phyloP scores from a whole-genome alignment of 169 alveolate species.

The Plasmodium gallinaceum region DNA sequence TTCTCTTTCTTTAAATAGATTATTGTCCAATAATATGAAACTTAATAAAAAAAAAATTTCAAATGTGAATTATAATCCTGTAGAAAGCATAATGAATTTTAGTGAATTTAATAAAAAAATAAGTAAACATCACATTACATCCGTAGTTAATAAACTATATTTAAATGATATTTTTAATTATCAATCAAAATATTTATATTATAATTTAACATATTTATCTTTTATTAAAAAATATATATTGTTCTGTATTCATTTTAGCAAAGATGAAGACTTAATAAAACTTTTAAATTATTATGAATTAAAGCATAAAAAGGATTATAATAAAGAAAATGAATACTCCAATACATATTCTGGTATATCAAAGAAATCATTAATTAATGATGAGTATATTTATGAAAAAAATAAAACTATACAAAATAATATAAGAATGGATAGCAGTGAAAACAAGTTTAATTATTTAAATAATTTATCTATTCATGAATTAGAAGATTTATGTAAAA shows the following conservation, averaged over 20 bases:
- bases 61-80: neutral
- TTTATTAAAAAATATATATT: slow-evolving; percentile 50
- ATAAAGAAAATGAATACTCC: neutral
- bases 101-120: slow-evolving; percentile 40
- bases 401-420: neutral
- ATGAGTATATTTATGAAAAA: neutral
- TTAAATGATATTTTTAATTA: slow-evolving; percentile 46
- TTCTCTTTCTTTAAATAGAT: slow-evolving; percentile 11
- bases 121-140: slow-evolving; percentile 35
- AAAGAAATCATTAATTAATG: neutral
- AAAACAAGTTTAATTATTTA: slow-evolving; percentile 17
- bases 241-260: slow-evolving; percentile 39
- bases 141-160: slow-evolving; percentile 19
- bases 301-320: neutral
- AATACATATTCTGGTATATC: neutral
- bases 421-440: neutral
- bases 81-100: slow-evolving; percentile 24
- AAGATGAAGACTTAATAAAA: slow-evolving; percentile 24
- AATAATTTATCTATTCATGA: slow-evolving; percentile 23
- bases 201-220: slow-evolving; percentile 21
- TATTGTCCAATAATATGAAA: neutral
- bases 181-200: slow-evolving; percentile 40
- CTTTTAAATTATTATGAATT: slow-evolving; percentile 33
- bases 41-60: slow-evolving; percentile 3
- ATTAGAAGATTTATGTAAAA: slow-evolving; percentile 32